Base-by-base conservation (phyloP, 164 flowering plant species). In the Litsea cubeba region DNA sequence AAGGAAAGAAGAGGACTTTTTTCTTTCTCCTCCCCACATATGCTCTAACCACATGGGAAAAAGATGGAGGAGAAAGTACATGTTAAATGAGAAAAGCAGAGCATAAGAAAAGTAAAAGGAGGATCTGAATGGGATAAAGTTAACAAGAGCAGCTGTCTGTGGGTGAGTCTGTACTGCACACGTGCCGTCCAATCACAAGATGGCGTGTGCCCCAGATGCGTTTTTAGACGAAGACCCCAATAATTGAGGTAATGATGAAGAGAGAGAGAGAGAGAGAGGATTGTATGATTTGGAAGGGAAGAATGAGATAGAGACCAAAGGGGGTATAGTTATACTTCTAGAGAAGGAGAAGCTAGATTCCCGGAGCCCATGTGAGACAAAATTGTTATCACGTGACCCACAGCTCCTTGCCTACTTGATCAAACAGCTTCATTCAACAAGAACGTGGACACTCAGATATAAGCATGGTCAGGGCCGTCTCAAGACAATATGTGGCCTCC, bases 311-410 rank as follows among this genome's bases (percentile, higher is more conserved):
- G 25, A 64, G 63, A 67, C n/a, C 20, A 11, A 23, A 17, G 10
- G 1, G 69, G 1, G 69, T 32, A 17, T n/a, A 10, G 57, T 20
- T 69, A 63, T 40, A 14, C 26, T 20, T 69, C 63, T 50, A 58
- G n/a, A 25, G 11, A 14, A 32, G 60, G 49, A 62, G 71, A 62
- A 76, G 76, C 76, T 69, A 81, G 79, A 75, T 78, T 81, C 81
- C 72, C 72, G 83, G 81, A 68, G 50, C 65, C 71, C 81, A 78
- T 73, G 81, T 76, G 81, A 72, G 76, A 63, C 69, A 71, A 69
- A 71, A 65, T 77, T 77, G 76, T 28, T 50, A 32, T 71, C 74
- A 78, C 77, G 60, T 74, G 74, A 65, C 67, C 74, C 67, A 35
- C 60, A 30, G 17, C 71, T 5, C 0, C 46, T 40, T n/a, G n/a